Conservation (phyloP, 176 grass and related monocot genomes). For the Saccharum spontaneum region DNA sequence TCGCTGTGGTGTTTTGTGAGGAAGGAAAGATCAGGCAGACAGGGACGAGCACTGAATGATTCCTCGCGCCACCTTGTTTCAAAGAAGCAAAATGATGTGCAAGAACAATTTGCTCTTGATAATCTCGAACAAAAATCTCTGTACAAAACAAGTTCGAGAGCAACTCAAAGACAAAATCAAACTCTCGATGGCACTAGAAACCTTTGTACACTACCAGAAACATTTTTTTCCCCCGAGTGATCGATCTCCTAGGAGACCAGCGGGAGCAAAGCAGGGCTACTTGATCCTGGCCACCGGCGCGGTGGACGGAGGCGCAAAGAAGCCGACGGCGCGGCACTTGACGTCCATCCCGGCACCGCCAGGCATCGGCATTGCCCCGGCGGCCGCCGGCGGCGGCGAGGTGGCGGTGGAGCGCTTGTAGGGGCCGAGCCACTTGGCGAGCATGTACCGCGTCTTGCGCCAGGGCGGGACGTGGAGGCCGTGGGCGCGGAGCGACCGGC, state of each 20-base stretch:
- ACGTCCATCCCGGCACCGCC: conserved; percentile 26
- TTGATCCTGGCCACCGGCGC: conserved; percentile 40
- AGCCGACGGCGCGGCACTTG: conserved; percentile 57
- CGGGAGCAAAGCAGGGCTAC: background rate
- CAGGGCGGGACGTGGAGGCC: conserved; percentile 87
- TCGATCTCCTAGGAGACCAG: background rate
- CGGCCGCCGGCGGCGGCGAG: background rate
- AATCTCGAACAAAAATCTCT: conserved; percentile 25
- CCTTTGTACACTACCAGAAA: conserved; percentile 1
- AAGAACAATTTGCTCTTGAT: conserved; percentile 23
- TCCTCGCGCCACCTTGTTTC: background rate
- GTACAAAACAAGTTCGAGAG: conserved; percentile 39
- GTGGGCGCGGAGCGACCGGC: conserved; percentile 53
- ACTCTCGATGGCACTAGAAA: conserved; percentile 18
- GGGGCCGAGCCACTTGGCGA: conserved; percentile 89
- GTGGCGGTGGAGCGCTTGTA: conserved; percentile 68
- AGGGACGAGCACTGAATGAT: background rate
- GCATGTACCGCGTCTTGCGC: conserved; percentile 86
- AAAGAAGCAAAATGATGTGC: background rate
- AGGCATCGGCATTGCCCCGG: conserved; percentile 32
- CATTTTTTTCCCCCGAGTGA: no score
- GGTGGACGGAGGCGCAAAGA: conserved; percentile 20
- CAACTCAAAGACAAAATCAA: conserved; percentile 8
- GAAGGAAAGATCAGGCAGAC: background rate
- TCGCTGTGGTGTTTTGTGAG: background rate